A percentile compares a stretch with the other conserved stretches of the same genome.
phyloP scores from a whole-genome alignment of 1,284 basidiomycete genomes.

The Moniliophthora roreri region DNA sequence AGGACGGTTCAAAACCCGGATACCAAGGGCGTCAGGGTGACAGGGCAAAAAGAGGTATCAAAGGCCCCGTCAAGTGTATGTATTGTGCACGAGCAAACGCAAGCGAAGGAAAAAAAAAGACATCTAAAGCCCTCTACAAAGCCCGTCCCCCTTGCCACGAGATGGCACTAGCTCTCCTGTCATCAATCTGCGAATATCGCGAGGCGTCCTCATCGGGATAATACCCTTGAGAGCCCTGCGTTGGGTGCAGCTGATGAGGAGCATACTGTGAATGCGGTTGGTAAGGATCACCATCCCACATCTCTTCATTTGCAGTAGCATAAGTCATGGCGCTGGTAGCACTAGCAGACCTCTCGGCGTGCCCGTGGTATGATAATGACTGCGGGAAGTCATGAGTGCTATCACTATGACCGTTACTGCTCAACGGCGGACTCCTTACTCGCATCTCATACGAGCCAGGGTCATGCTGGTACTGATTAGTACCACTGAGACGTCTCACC shows the following conservation, averaged over 20 bases:
- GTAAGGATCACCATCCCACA: constrained; percentile 16
- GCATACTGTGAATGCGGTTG: constrained; percentile 6
- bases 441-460: constrained; percentile 54
- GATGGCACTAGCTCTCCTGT: constrained; percentile 30
- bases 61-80: too few species aligned
- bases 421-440: constrained; percentile 35
- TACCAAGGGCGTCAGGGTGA: too few species aligned
- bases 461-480: constrained; percentile 10
- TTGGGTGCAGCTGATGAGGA: not conserved
- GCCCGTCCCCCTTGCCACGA: constrained; percentile 45
- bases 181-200: constrained; percentile 15
- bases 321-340: constrained; percentile 40
- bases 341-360: constrained; percentile 32
- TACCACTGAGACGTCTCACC: constrained; percentile 13
- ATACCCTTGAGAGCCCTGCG: constrained; percentile 7
- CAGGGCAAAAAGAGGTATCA: too few species aligned
- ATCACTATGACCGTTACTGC: constrained; percentile 20
- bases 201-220: constrained; percentile 3
- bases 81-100: too few species aligned
- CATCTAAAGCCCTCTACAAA: constrained; percentile 24
- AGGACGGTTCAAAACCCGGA: not conserved
- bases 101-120: too few species aligned
- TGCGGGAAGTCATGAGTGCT: constrained; percentile 2
- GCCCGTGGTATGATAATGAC: constrained; percentile 6
- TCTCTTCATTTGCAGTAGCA: constrained; percentile 43